Evolutionary conservation across 2,329 filamentous ascomycete species (phyloP), one percentile per base, ranked within the genome.

Genomic region (Myotisia sp.): DNA sequence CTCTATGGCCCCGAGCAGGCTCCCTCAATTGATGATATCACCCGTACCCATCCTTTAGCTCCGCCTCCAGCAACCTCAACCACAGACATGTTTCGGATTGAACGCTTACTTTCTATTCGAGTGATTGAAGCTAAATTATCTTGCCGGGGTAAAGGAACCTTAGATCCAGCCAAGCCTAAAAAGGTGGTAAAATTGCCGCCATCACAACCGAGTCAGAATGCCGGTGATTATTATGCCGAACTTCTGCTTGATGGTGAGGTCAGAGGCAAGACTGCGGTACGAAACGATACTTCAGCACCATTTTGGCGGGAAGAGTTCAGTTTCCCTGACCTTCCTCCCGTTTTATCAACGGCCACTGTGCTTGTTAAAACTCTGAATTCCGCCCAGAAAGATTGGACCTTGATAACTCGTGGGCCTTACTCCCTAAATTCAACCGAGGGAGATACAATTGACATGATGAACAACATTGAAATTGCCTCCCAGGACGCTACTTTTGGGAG

Each of bases 1-100:
- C 67, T 95, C 8, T 95, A 93, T 51, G 82, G 76, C 2, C 70
- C 71, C n/a, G 68, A 70, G 41, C 60, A 63, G 37, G 45, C 44
- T 10, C 37, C 47, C 6, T 34, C 44, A 20, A 41, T 50, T 37
- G 52, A 74, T 10, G 64, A 71, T 26, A 47, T 63, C 6, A 50
- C 61, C 8, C 48, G 49, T 20, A 41, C 47, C 13, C 47, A 52
- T n/a, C 45, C 43, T 29, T 39, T 51, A 7, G 38, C 45, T 14
- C 41, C 49, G 22, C 10, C 20, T 23, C 44, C 47, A 14, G 39
- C 50, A 6, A 47, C 53, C 13, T 50, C 61, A 5, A 64, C 60
- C 4, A 57, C 61, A 26, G 71, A 76, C 45, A 75, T 78, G 65
- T 79, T 79, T 46, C 66, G 74, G 26, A 74, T 79, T 52, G 74